These are phyloP conservation scores for Colletotrichum sp. DNA, from an alignment of 2,329 filamentous ascomycete genomes.

Conservation along the genomic window DNA sequence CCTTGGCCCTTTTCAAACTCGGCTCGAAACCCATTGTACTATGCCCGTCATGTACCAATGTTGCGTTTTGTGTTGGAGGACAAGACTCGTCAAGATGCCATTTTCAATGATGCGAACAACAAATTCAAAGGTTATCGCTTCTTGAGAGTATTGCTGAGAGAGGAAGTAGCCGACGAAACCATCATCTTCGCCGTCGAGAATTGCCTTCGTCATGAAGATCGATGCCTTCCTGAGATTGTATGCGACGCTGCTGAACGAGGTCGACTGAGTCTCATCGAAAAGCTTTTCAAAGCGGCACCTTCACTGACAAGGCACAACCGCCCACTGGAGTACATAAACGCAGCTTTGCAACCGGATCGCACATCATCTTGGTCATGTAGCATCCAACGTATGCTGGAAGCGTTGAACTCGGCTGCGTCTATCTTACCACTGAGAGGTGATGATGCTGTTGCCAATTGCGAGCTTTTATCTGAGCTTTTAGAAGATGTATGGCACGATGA, in stretches of 20 bases:
- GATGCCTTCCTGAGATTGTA: background rate
- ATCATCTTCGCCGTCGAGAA: background rate
- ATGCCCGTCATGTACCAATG: background rate
- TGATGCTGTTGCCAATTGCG: background rate
- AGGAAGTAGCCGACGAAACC: background rate
- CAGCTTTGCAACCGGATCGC: background rate
- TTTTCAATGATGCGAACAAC: background rate
- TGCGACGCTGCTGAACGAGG: background rate
- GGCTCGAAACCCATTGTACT: background rate
- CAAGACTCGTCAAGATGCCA: background rate
- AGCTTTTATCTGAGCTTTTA: background rate
- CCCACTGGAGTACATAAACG: background rate
- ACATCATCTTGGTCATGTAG: background rate
- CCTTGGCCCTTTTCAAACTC: background rate
- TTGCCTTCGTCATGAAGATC: background rate
- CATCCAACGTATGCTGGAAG: background rate
- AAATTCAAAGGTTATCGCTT: fast-evolving
- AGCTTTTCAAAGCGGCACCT: background rate
- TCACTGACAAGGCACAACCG: background rate
- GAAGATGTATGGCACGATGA: fast-evolving
- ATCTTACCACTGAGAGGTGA: background rate
- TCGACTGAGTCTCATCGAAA: background rate
- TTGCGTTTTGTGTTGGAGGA: background rate
- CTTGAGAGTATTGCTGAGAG: fast-evolving
- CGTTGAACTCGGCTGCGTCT: background rate